Evolutionary conservation across 75 land plant species (phyloP).

Genomic region (Ceratopteris richardii): DNA sequence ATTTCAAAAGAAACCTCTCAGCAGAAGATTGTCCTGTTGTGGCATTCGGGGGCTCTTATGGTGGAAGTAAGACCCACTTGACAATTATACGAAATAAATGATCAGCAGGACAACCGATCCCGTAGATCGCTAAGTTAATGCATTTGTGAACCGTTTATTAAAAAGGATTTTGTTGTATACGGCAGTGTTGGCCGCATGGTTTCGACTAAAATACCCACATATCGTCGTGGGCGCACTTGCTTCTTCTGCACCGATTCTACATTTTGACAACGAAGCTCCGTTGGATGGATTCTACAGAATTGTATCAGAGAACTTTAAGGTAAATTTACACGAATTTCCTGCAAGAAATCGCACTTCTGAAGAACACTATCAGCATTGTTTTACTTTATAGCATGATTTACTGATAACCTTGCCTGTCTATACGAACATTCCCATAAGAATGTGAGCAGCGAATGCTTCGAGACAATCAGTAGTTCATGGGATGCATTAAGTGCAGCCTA

Average conservation of each 20-base stretch:
- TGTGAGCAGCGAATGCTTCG: constrained; percentile 72
- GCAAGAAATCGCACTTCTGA: background rate
- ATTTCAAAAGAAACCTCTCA: constrained; percentile 65
- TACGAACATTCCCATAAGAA: too few relatives aligned
- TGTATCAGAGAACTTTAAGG: constrained; percentile 75
- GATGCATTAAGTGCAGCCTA: constrained; percentile 36
- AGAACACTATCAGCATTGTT: background rate
- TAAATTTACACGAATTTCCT: constrained; percentile 9
- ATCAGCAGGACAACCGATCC: background rate
- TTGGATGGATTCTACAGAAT: constrained; percentile 57
- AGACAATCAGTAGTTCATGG: constrained; percentile 77
- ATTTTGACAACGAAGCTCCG: constrained; percentile 81
- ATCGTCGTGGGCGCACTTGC: constrained; percentile 89
- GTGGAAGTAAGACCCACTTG: constrained; percentile 67
- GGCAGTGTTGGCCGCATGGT: constrained; percentile 96
- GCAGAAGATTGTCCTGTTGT: constrained; percentile 84
- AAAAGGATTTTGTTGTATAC: too few relatives aligned
- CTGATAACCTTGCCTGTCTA: too few relatives aligned
- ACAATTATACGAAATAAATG: background rate
- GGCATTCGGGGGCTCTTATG: constrained; percentile 95
- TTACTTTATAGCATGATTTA: too few relatives aligned
- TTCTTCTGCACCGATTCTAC: constrained; percentile 92
- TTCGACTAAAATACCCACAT: constrained; percentile 95
- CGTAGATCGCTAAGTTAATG: too few relatives aligned
- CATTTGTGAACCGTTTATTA: too few relatives aligned